Evolutionary conservation across 2,329 filamentous ascomycete genomes (phyloP).

Genomic region (Penicillium vulpinum): DNA sequence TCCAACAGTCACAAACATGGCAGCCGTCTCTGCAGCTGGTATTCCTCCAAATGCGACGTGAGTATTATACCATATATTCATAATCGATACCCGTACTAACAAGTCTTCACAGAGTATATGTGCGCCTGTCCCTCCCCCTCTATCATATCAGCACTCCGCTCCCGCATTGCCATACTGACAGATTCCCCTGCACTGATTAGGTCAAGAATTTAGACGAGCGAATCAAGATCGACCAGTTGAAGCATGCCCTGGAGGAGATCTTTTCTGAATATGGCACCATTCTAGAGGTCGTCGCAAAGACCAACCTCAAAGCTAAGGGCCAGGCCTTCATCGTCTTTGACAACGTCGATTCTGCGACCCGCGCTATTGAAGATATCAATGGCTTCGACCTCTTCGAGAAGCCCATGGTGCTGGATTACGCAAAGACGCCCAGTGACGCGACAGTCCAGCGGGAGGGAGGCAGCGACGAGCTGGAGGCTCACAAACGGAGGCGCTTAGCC

Average conservation of each 20-base stretch:
- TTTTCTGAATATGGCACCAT: slow-evolving; percentile 88
- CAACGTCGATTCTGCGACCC: slow-evolving; percentile 70
- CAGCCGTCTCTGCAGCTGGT: slow-evolving; percentile 30
- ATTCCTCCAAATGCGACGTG: slow-evolving; percentile 44
- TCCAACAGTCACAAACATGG: slow-evolving; percentile 39
- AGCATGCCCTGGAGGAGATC: slow-evolving; percentile 69
- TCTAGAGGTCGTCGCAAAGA: slow-evolving; percentile 83
- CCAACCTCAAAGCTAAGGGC: slow-evolving; percentile 86
- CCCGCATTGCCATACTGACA: slow-evolving; percentile 15
- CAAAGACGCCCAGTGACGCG: slow-evolving; percentile 81
- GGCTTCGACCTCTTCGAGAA: slow-evolving; percentile 93
- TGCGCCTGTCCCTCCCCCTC: slow-evolving; percentile 26
- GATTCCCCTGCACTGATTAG: slow-evolving; percentile 30
- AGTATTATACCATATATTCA: slow-evolving; percentile 16
- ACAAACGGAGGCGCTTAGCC: slow-evolving; percentile 79
- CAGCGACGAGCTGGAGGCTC: slow-evolving; percentile 78
- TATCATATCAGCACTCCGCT: slow-evolving; percentile 11
- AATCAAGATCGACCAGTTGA: slow-evolving; percentile 77
- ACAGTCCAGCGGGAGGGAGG: slow-evolving; percentile 74
- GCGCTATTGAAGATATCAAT: slow-evolving; percentile 84
- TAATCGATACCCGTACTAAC: slow-evolving; percentile 15
- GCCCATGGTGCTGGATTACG: slow-evolving; percentile 80
- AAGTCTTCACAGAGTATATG: slow-evolving; percentile 41
- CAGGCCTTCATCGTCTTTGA: slow-evolving; percentile 96
- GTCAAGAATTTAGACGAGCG: slow-evolving; percentile 87